Percentiles rank a stretch among this genome's conserved stretches.
Conservation (phyloP, 306 rosid genomes). For the Cajanus cajan region DNA sequence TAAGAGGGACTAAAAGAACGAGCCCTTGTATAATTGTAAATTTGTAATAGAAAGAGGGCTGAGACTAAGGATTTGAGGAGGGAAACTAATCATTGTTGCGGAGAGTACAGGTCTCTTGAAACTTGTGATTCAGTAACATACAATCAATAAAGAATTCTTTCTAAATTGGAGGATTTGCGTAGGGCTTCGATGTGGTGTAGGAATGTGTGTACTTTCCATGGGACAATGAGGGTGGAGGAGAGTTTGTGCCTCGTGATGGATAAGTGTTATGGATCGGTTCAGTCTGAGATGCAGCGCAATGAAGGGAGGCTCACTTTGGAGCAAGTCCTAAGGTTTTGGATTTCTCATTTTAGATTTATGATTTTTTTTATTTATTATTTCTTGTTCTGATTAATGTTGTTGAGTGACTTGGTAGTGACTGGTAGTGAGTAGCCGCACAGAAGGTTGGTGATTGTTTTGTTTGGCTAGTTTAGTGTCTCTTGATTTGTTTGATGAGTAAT, state of each 20-base stretch:
- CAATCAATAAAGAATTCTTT: not conserved
- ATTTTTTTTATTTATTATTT: not conserved
- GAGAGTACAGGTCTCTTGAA: not conserved
- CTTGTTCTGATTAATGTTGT: not conserved
- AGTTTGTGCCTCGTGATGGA: conserved; percentile 89
- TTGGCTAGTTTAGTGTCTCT: conserved; percentile 9
- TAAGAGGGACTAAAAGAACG: not conserved
- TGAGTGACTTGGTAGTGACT: conserved; percentile 17
- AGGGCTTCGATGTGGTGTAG: conserved; percentile 98
- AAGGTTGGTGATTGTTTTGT: not conserved
- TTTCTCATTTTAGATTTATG: conserved; percentile 7
- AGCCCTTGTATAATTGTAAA: not conserved
- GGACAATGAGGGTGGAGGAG: conserved; percentile 69
- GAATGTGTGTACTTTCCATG: conserved; percentile 95
- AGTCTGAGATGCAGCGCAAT: conserved; percentile 88
- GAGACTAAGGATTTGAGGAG: not conserved
- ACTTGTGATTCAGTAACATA: not conserved
- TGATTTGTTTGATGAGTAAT: conserved; percentile 17
- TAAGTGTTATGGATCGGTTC: conserved; percentile 83
- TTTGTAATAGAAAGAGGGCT: not conserved
- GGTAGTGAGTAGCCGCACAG: too few relatives aligned
- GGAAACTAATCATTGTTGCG: too few relatives aligned
- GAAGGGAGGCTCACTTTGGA: conserved; percentile 97
- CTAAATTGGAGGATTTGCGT: conserved; percentile 76
- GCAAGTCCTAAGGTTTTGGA: conserved; percentile 85